Evolutionary conservation across 148 eudicot species (phyloP).

Genomic region (Rhododendron mucronatum): DNA sequence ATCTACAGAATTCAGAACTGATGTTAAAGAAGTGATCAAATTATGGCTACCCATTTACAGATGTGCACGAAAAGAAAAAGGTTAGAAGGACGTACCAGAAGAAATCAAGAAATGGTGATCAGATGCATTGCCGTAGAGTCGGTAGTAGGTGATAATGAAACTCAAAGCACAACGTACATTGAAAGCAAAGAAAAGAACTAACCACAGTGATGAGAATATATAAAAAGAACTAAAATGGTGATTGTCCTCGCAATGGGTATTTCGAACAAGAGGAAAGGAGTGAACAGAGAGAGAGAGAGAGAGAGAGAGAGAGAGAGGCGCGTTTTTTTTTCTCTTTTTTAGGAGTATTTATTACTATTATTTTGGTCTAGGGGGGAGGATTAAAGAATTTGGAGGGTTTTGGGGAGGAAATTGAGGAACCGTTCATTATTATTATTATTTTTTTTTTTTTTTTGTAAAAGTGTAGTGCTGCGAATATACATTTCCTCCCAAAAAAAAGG

Average conservation of each 20-base stretch:
- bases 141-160: neutral
- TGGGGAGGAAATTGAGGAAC: neutral
- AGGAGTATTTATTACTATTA: no score
- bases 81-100: neutral
- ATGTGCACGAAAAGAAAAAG: neutral
- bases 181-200: constrained; percentile 22
- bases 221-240: neutral
- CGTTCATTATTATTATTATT: neutral
- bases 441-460: no score
- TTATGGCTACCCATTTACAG: neutral
- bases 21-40: neutral
- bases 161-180: constrained; percentile 15
- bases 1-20: neutral
- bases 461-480: no score
- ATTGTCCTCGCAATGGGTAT: neutral
- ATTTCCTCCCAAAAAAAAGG: no score
- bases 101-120: neutral
- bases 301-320: neutral
- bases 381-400: neutral
- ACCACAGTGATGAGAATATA: neutral
- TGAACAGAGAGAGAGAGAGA: neutral
- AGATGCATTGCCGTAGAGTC: neutral
- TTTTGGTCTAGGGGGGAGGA: neutral
- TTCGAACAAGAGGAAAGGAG: neutral
- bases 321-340: neutral